A percentile compares a stretch with the other conserved stretches of the same genome.
Conservation (phyloP, 2,329 filamentous ascomycete species). For the Hypocreales sp. region DNA sequence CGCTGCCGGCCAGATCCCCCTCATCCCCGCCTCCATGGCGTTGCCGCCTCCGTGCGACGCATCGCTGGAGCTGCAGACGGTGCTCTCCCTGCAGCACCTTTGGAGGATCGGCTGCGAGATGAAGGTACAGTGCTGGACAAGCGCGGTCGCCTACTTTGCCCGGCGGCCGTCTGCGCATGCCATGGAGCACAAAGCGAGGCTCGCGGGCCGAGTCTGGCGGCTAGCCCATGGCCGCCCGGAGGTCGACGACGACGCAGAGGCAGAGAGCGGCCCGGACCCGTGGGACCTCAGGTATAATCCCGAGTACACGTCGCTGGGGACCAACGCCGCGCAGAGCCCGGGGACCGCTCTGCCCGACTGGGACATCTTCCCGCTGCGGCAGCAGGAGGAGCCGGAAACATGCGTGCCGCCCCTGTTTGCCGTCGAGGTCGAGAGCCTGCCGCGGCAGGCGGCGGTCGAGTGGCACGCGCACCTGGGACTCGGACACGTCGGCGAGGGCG, state of each 20-base stretch:
- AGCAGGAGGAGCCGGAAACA: constrained; percentile 17
- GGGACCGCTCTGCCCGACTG: constrained; percentile 31
- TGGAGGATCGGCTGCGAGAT: constrained; percentile 66
- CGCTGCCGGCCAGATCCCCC: constrained; percentile 82
- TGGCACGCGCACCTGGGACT: constrained; percentile 63
- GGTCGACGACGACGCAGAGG: constrained; percentile 29
- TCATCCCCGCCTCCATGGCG: constrained; percentile 67
- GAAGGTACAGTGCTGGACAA: constrained; percentile 59
- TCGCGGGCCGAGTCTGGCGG: constrained; percentile 33
- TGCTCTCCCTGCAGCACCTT: constrained; percentile 74
- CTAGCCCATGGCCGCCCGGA: constrained; percentile 20
- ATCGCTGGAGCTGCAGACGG: constrained; percentile 40
- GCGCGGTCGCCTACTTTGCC: constrained; percentile 60
- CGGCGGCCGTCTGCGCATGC: constrained; percentile 11
- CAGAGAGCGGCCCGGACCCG: constrained; percentile 40
- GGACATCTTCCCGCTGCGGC: constrained; percentile 23
- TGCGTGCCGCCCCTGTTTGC: constrained; percentile 53
- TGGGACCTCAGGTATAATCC: constrained; percentile 52
- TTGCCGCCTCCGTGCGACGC: constrained; percentile 25
- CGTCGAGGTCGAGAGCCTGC: constrained; percentile 62
- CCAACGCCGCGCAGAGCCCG: too few species aligned
- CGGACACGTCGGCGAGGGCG: constrained; percentile 13
- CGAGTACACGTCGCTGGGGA: constrained; percentile 27
- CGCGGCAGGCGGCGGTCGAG: constrained; percentile 60
- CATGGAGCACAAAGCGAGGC: constrained; percentile 18